Evolutionary conservation across 192 early-diverging fungal species (phyloP).

Genomic region (Jimgerdemannia lactiflua): DNA sequence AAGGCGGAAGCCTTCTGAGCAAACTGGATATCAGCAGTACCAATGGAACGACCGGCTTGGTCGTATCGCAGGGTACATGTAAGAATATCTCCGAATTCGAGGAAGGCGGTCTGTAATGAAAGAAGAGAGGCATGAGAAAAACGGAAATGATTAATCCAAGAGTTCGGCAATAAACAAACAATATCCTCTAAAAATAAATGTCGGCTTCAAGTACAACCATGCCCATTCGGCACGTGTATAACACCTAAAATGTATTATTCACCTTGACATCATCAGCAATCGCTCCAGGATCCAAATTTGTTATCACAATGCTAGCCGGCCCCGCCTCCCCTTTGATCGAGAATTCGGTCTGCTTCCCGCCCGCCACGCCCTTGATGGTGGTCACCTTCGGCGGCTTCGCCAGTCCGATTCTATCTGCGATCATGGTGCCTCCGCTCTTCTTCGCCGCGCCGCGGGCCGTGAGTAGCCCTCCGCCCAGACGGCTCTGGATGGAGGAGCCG

Average conservation of each 20-base stretch:
- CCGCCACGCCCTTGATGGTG: slow-evolving; percentile 18
- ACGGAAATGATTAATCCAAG: too few species aligned
- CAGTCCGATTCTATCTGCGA: slow-evolving; percentile 1
- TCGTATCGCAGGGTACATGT: slow-evolving; percentile 34
- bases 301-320: slow-evolving; percentile 42
- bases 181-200: neutral
- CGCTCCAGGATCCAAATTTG: slow-evolving; percentile 42
- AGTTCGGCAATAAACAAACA: neutral
- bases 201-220: too few species aligned
- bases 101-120: slow-evolving; percentile 32
- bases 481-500: neutral
- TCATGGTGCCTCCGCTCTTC: neutral
- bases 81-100: slow-evolving; percentile 30
- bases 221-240: neutral
- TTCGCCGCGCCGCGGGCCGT: slow-evolving; percentile 9
- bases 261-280: slow-evolving; percentile 52
- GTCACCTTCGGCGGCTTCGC: slow-evolving; percentile 10
- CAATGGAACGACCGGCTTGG: slow-evolving; percentile 31
- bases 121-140: too few species aligned
- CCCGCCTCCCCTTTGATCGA: slow-evolving; percentile 47
- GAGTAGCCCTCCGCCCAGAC: slow-evolving; percentile 6
- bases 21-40: slow-evolving; percentile 48
- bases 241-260: slow-evolving; percentile 6
- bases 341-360: slow-evolving; percentile 17
- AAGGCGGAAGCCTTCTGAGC: slow-evolving; percentile 36